phyloP scores from a whole-genome alignment of 108 stramenopile species.

The Skeletonema grethae region DNA sequence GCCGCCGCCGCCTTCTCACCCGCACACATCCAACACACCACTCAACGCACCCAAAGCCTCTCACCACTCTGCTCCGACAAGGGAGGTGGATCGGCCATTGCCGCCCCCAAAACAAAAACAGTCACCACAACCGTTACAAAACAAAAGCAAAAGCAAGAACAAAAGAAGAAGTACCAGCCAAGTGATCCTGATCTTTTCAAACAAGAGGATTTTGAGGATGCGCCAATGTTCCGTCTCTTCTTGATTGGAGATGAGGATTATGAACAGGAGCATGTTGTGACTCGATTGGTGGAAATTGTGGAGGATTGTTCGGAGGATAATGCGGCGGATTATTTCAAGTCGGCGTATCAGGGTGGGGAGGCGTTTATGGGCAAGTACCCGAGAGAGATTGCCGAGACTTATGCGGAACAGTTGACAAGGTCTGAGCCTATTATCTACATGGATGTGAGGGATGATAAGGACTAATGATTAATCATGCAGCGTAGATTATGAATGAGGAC shows the following conservation, averaged over 20 bases:
- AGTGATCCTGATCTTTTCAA: slow-evolving; percentile 56
- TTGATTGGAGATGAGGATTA: slow-evolving; percentile 89
- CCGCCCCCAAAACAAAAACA: slow-evolving; percentile 60
- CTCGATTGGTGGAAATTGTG: slow-evolving; percentile 69
- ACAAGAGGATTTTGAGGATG: slow-evolving; percentile 86
- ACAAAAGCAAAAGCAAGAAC: slow-evolving; percentile 48
- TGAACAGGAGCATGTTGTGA: slow-evolving; percentile 84
- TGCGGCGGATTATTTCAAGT: slow-evolving; percentile 64
- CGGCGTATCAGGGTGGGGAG: slow-evolving; percentile 67
- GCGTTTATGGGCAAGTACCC: slow-evolving; percentile 87
- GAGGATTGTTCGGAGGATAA: slow-evolving; percentile 82
- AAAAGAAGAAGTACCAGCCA: slow-evolving; percentile 47
- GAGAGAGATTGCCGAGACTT: slow-evolving; percentile 78
- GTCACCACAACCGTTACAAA: slow-evolving; percentile 56
- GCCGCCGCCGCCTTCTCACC: slow-evolving; percentile 28
- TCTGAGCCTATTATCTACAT: slow-evolving; percentile 89
- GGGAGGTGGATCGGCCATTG: slow-evolving; percentile 74
- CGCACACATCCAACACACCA: slow-evolving; percentile 12
- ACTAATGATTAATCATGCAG: too few species aligned
- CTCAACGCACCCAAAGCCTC: slow-evolving; percentile 1
- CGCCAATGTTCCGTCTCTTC: slow-evolving; percentile 89
- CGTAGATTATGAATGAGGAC: too few species aligned
- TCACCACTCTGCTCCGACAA: slow-evolving; percentile 34
- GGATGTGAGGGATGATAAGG: slow-evolving; percentile 74
- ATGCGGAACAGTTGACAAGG: slow-evolving; percentile 83